These are phyloP conservation scores for Aspergillus texensis DNA, from an alignment of 2,329 filamentous ascomycete genomes.

Conservation along the genomic window DNA sequence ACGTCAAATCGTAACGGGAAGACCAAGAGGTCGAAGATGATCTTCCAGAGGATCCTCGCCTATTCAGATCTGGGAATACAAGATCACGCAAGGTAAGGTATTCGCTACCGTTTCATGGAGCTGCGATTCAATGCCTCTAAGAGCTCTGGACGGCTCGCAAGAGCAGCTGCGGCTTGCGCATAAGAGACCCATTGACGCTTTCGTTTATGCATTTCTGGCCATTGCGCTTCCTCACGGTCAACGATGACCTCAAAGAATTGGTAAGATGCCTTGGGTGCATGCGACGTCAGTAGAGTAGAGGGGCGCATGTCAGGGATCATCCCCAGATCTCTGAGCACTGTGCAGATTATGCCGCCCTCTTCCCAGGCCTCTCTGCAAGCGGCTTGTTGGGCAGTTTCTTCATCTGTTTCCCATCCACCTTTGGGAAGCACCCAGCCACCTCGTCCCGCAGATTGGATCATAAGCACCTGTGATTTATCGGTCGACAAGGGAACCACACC, in stretches of 20 bases:
- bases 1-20: slow-evolving; percentile 28
- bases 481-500: slow-evolving; percentile 87
- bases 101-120: slow-evolving; percentile 60
- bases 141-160: slow-evolving; percentile 81
- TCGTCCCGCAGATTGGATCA: slow-evolving; percentile 89
- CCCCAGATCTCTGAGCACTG: slow-evolving; percentile 81
- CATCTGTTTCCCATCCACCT: slow-evolving; percentile 95
- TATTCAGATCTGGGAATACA: background rate
- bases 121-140: slow-evolving; percentile 83
- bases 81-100: slow-evolving; percentile 12
- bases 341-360: slow-evolving; percentile 89
- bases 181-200: slow-evolving; percentile 89
- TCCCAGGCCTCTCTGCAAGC: slow-evolving; percentile 93
- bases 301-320: slow-evolving; percentile 79
- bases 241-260: slow-evolving; percentile 80
- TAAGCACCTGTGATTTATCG: slow-evolving; percentile 84
- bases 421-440: slow-evolving; percentile 97
- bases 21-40: slow-evolving; percentile 6
- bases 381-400: slow-evolving; percentile 82
- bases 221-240: slow-evolving; percentile 78
- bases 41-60: background rate
- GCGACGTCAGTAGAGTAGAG: slow-evolving; percentile 52
- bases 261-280: slow-evolving; percentile 66
- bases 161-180: slow-evolving; percentile 73
- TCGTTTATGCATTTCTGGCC: slow-evolving; percentile 94